phyloP scores from a whole-genome alignment of 306 rosid genomes.

The Comarum palustre region DNA sequence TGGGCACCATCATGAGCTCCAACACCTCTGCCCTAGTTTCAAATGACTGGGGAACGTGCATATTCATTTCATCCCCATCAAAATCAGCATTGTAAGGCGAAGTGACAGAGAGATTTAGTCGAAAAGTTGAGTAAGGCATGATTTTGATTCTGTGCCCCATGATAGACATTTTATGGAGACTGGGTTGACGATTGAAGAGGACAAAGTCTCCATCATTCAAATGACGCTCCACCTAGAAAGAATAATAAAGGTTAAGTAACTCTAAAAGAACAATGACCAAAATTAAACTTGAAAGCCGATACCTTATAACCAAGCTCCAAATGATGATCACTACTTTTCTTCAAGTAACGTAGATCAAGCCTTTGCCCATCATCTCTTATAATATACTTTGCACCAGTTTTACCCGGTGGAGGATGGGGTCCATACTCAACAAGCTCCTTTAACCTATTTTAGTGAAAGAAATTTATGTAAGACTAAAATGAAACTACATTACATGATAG shows the following conservation, averaged over 20 bases:
- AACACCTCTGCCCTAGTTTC: constrained; percentile 96
- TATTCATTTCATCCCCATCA: constrained; percentile 98
- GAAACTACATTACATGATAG: too few species aligned
- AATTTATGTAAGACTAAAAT: too few species aligned
- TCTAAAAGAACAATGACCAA: too few species aligned
- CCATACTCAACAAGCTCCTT: constrained; percentile 96
- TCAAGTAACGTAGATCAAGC: constrained; percentile 92
- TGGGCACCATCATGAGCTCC: constrained; percentile 99
- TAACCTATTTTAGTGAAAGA: too few species aligned
- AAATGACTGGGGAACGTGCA: constrained; percentile 98
- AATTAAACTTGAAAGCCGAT: constrained; percentile 18
- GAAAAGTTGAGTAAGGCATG: constrained; percentile 96
- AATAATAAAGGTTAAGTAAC: constrained; percentile 26
- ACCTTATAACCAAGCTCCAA: constrained; percentile 98
- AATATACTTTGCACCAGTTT: constrained; percentile 97
- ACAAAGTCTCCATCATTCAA: constrained; percentile 89
- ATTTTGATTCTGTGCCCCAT: constrained; percentile 98
- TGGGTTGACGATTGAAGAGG: constrained; percentile 96
- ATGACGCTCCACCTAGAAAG: constrained; percentile 95
- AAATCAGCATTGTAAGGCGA: constrained; percentile 99
- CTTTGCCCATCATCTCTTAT: constrained; percentile 97
- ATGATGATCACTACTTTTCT: constrained; percentile 94
- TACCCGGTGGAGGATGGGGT: constrained; percentile 96
- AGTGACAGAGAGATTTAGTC: constrained; percentile 86
- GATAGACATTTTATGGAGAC: constrained; percentile 99